phyloP scores from a whole-genome alignment of 805 yeast species.

The Pachysolen tannophilus region DNA sequence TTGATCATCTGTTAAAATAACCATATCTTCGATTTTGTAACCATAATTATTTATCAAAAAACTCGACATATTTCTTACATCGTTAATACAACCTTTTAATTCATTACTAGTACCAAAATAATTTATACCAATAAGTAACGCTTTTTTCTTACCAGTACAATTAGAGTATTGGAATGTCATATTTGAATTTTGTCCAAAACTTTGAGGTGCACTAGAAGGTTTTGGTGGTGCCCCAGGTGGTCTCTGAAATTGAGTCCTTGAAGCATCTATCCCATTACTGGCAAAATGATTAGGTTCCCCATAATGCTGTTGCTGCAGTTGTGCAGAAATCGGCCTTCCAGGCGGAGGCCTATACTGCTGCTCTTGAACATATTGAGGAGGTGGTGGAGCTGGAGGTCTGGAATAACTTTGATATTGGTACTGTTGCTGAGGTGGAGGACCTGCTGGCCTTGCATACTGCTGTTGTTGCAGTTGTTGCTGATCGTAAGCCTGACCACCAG shows the following conservation, averaged over 20 bases:
- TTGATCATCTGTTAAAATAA: conserved; percentile 52
- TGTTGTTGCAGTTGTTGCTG: too few species aligned
- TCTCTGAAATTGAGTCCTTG: conserved; percentile 5
- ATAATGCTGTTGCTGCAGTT: background rate
- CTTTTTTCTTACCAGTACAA: conserved; percentile 70
- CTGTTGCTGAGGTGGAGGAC: too few species aligned
- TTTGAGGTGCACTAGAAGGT: conserved; percentile 13
- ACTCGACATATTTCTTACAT: conserved; percentile 45
- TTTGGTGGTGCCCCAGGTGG: conserved; percentile 11
- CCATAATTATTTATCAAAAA: conserved; percentile 32
- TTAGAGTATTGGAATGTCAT: conserved; percentile 59
- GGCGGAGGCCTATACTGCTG: too few species aligned
- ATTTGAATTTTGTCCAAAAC: conserved; percentile 19
- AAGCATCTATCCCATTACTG: conserved; percentile 2
- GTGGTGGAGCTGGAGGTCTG: background rate
- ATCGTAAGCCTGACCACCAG: background rate
- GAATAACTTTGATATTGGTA: too few species aligned
- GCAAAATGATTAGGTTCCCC: conserved; percentile 6
- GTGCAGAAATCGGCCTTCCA: background rate
- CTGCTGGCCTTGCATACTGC: too few species aligned
- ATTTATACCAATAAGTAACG: conserved; percentile 71
- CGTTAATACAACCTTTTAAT: conserved; percentile 76
- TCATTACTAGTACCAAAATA: conserved; percentile 57
- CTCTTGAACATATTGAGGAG: too few species aligned
- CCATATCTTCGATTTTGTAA: conserved; percentile 47